phyloP scores from a whole-genome alignment of 495 filamentous ascomycete genomes.

The Recurvomyces mirabilis region DNA sequence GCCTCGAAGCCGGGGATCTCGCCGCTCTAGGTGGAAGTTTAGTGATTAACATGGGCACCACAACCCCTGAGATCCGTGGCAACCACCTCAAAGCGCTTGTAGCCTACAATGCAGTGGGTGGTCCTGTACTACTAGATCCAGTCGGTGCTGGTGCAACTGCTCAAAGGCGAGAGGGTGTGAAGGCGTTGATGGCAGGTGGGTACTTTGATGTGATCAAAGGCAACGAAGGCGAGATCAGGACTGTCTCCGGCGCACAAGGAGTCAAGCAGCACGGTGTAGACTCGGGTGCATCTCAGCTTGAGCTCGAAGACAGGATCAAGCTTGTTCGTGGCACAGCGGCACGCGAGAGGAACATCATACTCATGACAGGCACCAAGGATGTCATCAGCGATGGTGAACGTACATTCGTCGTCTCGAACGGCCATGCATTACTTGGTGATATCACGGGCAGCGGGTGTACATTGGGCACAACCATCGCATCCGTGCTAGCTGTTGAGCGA shows the following conservation, averaged over 20 bases:
- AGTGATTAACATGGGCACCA: constrained; percentile 92
- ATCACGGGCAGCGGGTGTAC: constrained; percentile 86
- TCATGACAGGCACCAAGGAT: constrained; percentile 75
- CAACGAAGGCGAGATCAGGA: constrained; percentile 80
- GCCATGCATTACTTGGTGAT: constrained; percentile 61
- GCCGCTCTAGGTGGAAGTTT: constrained; percentile 53
- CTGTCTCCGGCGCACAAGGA: constrained; percentile 44
- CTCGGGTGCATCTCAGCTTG: constrained; percentile 49
- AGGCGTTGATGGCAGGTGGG: constrained; percentile 57
- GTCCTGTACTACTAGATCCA: constrained; percentile 77
- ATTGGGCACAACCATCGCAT: constrained; percentile 69
- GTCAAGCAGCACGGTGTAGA: constrained; percentile 74
- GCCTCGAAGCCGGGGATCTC: constrained; percentile 71
- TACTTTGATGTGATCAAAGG: constrained; percentile 88
- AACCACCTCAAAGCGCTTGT: constrained; percentile 56
- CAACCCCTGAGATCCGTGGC: constrained; percentile 55
- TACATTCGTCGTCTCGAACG: constrained; percentile 60
- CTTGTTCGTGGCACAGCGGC: constrained; percentile 55
- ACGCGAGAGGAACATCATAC: constrained; percentile 60
- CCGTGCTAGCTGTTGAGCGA: constrained; percentile 51
- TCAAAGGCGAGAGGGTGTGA: constrained; percentile 58
- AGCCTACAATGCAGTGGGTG: constrained; percentile 66
- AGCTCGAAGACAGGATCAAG: constrained; percentile 41
- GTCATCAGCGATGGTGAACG: constrained; percentile 63
- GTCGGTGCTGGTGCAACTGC: constrained; percentile 81